These are phyloP conservation scores for Sistotremastrum niveocremeum DNA, from an alignment of 768 basidiomycete species.

Conservation along the genomic window DNA sequence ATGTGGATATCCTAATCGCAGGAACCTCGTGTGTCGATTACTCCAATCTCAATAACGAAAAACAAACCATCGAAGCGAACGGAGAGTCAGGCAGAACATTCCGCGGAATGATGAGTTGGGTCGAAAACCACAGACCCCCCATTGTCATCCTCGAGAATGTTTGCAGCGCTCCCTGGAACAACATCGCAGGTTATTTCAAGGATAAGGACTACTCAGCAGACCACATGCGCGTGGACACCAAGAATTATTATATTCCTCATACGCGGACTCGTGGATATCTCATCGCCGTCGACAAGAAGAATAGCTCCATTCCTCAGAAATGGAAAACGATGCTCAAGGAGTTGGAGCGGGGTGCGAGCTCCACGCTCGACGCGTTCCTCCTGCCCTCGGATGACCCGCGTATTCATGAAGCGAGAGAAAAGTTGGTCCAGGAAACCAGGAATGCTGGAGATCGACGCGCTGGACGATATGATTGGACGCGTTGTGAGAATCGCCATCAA, in stretches of 20 bases:
- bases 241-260: conserved; percentile 88
- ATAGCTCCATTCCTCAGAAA: conserved; percentile 43
- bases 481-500: conserved; percentile 87
- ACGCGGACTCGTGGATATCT: conserved; percentile 87
- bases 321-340: conserved; percentile 55
- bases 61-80: conserved; percentile 76
- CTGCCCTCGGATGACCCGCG: conserved; percentile 83
- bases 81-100: conserved; percentile 94
- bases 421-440: conserved; percentile 58
- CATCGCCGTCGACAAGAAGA: conserved; percentile 56
- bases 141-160: conserved; percentile 95
- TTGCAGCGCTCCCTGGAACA: conserved; percentile 75
- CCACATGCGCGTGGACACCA: conserved; percentile 63
- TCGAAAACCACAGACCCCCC: conserved; percentile 72
- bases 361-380: conserved; percentile 84
- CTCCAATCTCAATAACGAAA: conserved; percentile 88
- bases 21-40: conserved; percentile 97
- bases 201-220: conserved; percentile 63
- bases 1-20: conserved; percentile 82
- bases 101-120: conserved; percentile 90
- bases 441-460: conserved; percentile 50
- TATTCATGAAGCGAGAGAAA: conserved; percentile 79
- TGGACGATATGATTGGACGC: conserved; percentile 79
- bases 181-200: conserved; percentile 65
- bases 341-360: conserved; percentile 72